These are phyloP conservation scores for Piloderma croceum DNA, from an alignment of 768 basidiomycete species.

Conservation along the genomic window DNA sequence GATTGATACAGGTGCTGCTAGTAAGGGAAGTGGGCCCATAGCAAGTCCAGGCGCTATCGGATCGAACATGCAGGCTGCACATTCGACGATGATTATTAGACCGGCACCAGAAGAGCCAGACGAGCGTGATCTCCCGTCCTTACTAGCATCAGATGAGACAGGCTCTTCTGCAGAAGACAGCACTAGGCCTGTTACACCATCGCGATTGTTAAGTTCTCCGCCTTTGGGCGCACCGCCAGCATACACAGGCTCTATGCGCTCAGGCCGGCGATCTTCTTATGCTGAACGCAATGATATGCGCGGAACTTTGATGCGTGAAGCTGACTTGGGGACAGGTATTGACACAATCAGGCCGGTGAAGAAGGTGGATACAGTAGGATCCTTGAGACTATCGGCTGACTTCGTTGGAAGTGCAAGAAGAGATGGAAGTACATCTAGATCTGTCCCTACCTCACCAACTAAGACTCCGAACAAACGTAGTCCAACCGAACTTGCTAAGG, in stretches of 20 bases:
- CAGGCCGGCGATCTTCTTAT: conserved; percentile 69
- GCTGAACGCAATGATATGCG: conserved; percentile 60
- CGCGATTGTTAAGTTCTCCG: conserved; percentile 34
- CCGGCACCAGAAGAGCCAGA: conserved; percentile 28
- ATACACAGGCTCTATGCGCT: conserved; percentile 61
- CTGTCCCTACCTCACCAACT: conserved; percentile 45
- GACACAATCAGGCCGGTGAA: conserved; percentile 93
- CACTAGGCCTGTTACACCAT: conserved; percentile 44
- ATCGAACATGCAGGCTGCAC: conserved; percentile 49
- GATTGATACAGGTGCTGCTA: conserved; percentile 57
- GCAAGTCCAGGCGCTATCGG: conserved; percentile 36
- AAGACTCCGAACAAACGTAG: conserved; percentile 41
- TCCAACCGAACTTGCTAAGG: conserved; percentile 54
- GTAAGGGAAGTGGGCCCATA: conserved; percentile 56
- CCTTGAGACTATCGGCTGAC: conserved; percentile 70
- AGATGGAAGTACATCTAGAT: conserved; percentile 42
- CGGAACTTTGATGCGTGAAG: conserved; percentile 61
- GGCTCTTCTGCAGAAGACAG: conserved; percentile 30
- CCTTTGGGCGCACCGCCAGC: conserved; percentile 56
- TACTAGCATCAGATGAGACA: conserved; percentile 28
- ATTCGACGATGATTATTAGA: conserved; percentile 72
- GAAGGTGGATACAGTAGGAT: conserved; percentile 78
- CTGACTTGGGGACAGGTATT: conserved; percentile 80
- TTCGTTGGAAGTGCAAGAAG: conserved; percentile 71
- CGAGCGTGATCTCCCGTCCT: conserved; percentile 34